Base-by-base conservation (phyloP, 768 basidiomycete genomes). In the Dentipellis fragilis region DNA sequence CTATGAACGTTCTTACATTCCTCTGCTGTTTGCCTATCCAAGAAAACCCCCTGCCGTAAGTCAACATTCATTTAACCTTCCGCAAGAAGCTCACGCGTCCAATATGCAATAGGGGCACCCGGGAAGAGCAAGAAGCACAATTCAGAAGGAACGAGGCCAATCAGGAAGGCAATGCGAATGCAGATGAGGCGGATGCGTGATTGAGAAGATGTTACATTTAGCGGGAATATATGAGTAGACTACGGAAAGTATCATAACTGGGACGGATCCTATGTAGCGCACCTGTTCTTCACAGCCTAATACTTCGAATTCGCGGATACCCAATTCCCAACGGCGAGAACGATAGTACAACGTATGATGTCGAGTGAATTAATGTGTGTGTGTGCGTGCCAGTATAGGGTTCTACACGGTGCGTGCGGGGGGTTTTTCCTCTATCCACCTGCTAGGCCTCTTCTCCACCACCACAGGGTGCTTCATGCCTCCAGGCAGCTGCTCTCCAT, bases 381-480 rank as follows among this genome's bases (percentile, higher is more conserved):
- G 29, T 29, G 29, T 29, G 29, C 29, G 29, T 29, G 29, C 29
- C 29, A 29, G 29, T 29, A 29, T 3, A 29, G 29, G 6, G 29
- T 12, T 10, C 48, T 49, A 49, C 48, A 9, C 17, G 14, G 22
- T 49, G 19, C 22, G 29, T 8, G 23, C 16, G 9, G 64, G 71
- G 42, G 58, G 64, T 56, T 71, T 85, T 69, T 92, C 89, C 69
- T 89, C 85, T 66, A 92, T 90, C 89, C 89, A 92, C 60, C 86
- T 76, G 63, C 80, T 76, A 11, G 85, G 84, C 52, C 78, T 72
- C 70, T 81, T 88, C 61, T 84, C 78, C 23, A 83, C 76, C 36
- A 74, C 73, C 36, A 64, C 57, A 17, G 60, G 51, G 38, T 59
- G 63, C 64, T 57, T 14, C 29, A 49, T 52, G 52, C 66, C 54